These are phyloP conservation scores for Eucalyptus polybractea DNA, from an alignment of 345 rosid genomes.

Conservation along the genomic window DNA sequence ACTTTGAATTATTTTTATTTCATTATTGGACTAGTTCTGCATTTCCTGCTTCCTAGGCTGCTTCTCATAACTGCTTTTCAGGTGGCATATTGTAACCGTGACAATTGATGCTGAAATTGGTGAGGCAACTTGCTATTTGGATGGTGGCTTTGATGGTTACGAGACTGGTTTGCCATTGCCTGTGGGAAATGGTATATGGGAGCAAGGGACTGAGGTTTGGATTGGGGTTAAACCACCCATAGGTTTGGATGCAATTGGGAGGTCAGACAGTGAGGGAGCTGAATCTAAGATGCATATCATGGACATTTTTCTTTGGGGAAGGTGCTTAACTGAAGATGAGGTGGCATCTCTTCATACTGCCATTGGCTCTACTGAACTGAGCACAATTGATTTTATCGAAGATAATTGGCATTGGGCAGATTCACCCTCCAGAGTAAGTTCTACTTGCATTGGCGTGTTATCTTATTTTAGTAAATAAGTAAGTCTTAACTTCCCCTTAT, in stretches of 20 bases:
- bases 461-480: background rate
- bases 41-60: background rate
- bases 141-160: conserved; percentile 95
- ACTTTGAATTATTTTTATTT: background rate
- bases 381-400: conserved; percentile 71
- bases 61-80: conserved; percentile 11
- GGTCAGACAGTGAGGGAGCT: conserved; percentile 98
- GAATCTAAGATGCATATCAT: conserved; percentile 98
- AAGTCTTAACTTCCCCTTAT: conserved; percentile 3
- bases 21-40: background rate
- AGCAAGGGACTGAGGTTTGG: conserved; percentile 87
- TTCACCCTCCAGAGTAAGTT: conserved; percentile 86
- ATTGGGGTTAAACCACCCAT: conserved; percentile 91
- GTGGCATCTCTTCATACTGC: conserved; percentile 71
- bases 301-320: conserved; percentile 99
- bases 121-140: conserved; percentile 94
- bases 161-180: conserved; percentile 63
- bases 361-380: conserved; percentile 56
- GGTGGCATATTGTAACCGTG: conserved; percentile 99
- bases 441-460: background rate
- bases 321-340: conserved; percentile 94
- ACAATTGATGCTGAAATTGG: conserved; percentile 90
- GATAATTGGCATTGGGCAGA: conserved; percentile 99
- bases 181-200: conserved; percentile 68
- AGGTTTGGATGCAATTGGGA: conserved; percentile 91